These are phyloP conservation scores for Podospora appendiculata DNA, from an alignment of 495 filamentous ascomycete species.

Conservation along the genomic window DNA sequence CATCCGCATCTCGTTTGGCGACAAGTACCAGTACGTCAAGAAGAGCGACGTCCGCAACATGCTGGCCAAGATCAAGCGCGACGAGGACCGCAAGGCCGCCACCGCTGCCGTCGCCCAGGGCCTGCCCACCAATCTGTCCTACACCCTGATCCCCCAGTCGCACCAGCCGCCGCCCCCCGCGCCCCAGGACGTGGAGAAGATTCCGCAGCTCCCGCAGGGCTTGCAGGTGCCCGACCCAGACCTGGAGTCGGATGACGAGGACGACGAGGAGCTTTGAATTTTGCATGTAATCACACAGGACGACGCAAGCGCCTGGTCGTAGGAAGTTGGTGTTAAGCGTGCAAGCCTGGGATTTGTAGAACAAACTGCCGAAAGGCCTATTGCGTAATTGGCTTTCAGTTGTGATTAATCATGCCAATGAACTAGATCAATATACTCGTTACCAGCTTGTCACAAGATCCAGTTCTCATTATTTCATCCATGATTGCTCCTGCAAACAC, in stretches of 20 bases:
- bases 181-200: conserved; percentile 13
- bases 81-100: conserved; percentile 23
- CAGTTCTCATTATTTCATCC: no score
- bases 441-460: no score
- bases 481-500: no score
- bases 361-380: no score
- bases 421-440: no score
- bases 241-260: conserved; percentile 25
- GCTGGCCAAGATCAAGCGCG: conserved; percentile 27
- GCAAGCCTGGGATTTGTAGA: no score
- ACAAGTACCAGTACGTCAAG: conserved; percentile 33
- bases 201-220: conserved; percentile 20
- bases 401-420: no score
- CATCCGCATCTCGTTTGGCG: conserved; percentile 25
- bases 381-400: no score
- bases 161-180: conserved; percentile 21
- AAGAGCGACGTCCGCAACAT: conserved; percentile 25
- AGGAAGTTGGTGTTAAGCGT: no score
- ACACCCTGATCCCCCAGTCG: conserved; percentile 20
- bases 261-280: conserved; percentile 13
- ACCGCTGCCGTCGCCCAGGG: conserved; percentile 12
- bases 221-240: conserved; percentile 29
- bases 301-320: no score
- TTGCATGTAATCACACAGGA: no score
- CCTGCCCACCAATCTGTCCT: conserved; percentile 14